A percentile compares a stretch with the other conserved stretches of the same genome.
Conservation (phyloP, 1,284 basidiomycete genomes). For the Cystobasidium sp. region DNA sequence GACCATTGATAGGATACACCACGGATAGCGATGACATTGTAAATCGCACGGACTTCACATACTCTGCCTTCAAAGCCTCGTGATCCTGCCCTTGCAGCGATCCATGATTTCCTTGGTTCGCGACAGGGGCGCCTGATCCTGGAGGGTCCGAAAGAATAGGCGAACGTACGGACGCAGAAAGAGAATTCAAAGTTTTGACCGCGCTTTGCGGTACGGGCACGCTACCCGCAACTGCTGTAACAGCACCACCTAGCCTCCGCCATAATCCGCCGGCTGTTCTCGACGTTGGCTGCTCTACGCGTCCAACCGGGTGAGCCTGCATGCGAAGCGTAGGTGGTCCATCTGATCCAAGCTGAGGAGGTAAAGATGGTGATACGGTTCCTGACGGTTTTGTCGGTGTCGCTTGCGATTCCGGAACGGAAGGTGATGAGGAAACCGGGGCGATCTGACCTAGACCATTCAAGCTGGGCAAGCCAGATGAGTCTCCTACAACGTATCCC, state of each 20-base stretch:
- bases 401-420: not conserved
- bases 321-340: not conserved
- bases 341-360: not conserved
- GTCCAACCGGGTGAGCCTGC: not conserved
- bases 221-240: conserved; percentile 35
- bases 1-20: conserved; percentile 54
- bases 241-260: conserved; percentile 36
- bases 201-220: conserved; percentile 42
- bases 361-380: not conserved
- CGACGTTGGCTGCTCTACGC: not conserved
- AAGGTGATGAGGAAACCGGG: not conserved
- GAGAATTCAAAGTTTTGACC: conserved; percentile 11
- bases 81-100: not conserved
- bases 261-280: conserved; percentile 13
- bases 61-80: conserved; percentile 5
- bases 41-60: conserved; percentile 53
- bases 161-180: conserved; percentile 1
- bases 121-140: not conserved
- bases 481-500: conserved; percentile 19
- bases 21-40: conserved; percentile 53
- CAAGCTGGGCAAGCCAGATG: not conserved
- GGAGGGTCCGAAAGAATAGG: not conserved
- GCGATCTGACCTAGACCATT: not conserved
- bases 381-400: not conserved
- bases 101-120: not conserved